Evolutionary conservation across 805 yeast species (phyloP).

Genomic region (Ogataea angusta): DNA sequence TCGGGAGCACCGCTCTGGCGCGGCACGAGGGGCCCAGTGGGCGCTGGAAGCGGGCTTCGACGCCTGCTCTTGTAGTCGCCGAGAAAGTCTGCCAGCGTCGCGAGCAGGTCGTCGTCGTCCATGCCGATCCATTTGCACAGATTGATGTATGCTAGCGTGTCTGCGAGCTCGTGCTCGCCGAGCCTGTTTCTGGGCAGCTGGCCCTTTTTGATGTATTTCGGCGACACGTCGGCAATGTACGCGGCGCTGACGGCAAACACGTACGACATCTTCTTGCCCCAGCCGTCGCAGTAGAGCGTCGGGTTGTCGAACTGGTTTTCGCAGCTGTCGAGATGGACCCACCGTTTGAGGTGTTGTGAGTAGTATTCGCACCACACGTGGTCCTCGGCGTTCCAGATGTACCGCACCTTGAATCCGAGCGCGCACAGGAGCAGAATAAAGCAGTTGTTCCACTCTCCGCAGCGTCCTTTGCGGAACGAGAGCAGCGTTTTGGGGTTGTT

Average conservation of each 20-base stretch:
- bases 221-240: conserved; percentile 68
- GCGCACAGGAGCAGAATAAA: conserved; percentile 70
- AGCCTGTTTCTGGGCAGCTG: conserved; percentile 47
- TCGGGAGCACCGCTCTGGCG: conserved; percentile 73
- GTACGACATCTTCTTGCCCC: conserved; percentile 95
- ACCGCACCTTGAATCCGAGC: conserved; percentile 62
- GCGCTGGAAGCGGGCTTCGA: conserved; percentile 6
- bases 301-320: conserved; percentile 87
- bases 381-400: conserved; percentile 86
- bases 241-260: conserved; percentile 63
- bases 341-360: conserved; percentile 53
- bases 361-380: conserved; percentile 96
- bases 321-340: conserved; percentile 91
- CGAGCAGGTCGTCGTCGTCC: conserved; percentile 36
- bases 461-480: conserved; percentile 67
- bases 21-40: conserved; percentile 34
- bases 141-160: conserved; percentile 38
- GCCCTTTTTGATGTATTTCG: conserved; percentile 53
- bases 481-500: conserved; percentile 63
- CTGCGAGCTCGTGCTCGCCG: conserved; percentile 37
- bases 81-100: conserved; percentile 36
- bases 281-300: conserved; percentile 67
- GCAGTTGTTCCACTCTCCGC: conserved; percentile 95
- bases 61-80: conserved; percentile 33
- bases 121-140: conserved; percentile 29